Evolutionary conservation across 2,329 filamentous ascomycete genomes (phyloP).

Genomic region (Chaetomium strumarium): DNA sequence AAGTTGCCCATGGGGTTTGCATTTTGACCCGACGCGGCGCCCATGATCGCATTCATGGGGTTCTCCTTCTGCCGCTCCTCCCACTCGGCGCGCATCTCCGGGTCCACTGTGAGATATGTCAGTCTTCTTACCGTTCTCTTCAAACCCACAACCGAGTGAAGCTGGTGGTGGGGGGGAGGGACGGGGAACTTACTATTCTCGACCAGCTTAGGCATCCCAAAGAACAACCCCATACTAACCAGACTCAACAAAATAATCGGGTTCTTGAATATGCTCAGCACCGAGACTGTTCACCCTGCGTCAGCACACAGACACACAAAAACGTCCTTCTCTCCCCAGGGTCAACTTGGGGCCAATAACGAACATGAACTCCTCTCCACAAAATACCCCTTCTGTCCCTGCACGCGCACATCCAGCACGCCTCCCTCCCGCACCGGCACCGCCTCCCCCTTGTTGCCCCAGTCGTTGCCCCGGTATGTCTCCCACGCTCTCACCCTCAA

Average conservation of each 20-base stretch:
- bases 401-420: slow-evolving; percentile 56
- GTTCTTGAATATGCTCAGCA: slow-evolving; percentile 80
- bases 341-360: slow-evolving; percentile 27
- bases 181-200: slow-evolving; percentile 72
- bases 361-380: slow-evolving; percentile 69
- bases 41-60: slow-evolving; percentile 55
- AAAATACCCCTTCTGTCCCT: slow-evolving; percentile 68
- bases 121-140: not conserved
- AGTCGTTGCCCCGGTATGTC: slow-evolving; percentile 83
- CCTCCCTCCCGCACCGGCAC: slow-evolving; percentile 37
- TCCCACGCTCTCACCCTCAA: slow-evolving; percentile 64
- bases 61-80: slow-evolving; percentile 80
- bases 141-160: not conserved
- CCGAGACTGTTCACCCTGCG: slow-evolving; percentile 51
- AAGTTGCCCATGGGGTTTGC: slow-evolving; percentile 48
- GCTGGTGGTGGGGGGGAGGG: not conserved
- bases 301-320: not conserved
- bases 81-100: slow-evolving; percentile 89
- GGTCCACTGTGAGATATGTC: slow-evolving; percentile 66
- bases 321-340: not conserved
- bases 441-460: slow-evolving; percentile 74
- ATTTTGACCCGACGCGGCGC: slow-evolving; percentile 33
- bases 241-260: slow-evolving; percentile 94
- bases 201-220: slow-evolving; percentile 92
- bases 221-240: slow-evolving; percentile 73